These are phyloP conservation scores for Blastobotrys buckinghamii DNA, from an alignment of 1,139 yeast genomes.

Conservation along the genomic window DNA sequence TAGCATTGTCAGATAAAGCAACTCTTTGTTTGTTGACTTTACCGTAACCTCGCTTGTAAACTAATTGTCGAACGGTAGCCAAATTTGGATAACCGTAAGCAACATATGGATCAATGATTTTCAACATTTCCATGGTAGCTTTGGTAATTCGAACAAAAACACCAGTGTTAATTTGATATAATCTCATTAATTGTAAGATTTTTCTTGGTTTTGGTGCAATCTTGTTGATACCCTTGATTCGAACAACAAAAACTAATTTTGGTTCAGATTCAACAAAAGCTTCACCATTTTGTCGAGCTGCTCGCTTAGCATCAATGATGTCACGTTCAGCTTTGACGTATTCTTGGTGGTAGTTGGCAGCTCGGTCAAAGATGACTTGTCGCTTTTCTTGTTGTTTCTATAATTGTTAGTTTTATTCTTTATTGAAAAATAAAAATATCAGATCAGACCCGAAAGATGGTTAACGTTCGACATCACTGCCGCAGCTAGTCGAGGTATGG, in stretches of 20 bases:
- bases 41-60: constrained; percentile 99
- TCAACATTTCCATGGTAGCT: constrained; percentile 95
- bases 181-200: constrained; percentile 96
- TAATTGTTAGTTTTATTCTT: constrained; percentile 7
- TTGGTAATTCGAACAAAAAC: constrained; percentile 97
- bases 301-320: constrained; percentile 87
- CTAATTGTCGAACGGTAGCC: constrained; percentile 90
- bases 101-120: constrained; percentile 97
- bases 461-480: constrained; percentile 90
- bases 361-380: constrained; percentile 92
- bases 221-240: constrained; percentile 99
- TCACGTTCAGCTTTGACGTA: constrained; percentile 95
- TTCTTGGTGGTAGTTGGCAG: constrained; percentile 97
- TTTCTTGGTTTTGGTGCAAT: constrained; percentile 99
- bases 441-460: constrained; percentile 99
- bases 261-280: constrained; percentile 91
- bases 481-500: constrained; percentile 30
- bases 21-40: constrained; percentile 98
- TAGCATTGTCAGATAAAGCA: constrained; percentile 87
- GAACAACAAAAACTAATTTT: constrained; percentile 93
- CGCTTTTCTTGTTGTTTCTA: constrained; percentile 53
- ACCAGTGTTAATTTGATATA: constrained; percentile 97
- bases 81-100: constrained; percentile 99
- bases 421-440: background rate
- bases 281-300: constrained; percentile 86